phyloP scores from a whole-genome alignment of 2,329 filamentous ascomycete species.

The Pyricularia grisea region DNA sequence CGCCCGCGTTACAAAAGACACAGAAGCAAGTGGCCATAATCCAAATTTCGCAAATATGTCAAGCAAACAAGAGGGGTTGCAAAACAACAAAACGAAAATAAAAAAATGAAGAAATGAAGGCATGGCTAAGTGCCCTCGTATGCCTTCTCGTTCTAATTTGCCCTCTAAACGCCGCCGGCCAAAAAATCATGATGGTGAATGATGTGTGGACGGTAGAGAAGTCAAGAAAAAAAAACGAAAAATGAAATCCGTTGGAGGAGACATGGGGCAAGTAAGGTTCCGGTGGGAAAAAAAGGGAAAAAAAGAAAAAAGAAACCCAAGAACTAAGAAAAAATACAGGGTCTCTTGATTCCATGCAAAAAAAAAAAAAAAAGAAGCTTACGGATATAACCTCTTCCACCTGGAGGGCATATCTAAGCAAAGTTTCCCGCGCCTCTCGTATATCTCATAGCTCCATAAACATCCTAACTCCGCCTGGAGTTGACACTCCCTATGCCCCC shows the following conservation, averaged over 20 bases:
- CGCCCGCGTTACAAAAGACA: neutral
- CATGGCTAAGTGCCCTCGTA: conserved; percentile 4
- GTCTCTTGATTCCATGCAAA: neutral
- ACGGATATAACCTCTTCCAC: neutral
- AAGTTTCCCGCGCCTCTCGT: neutral
- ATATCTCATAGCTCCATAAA: neutral
- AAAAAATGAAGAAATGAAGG: conserved; percentile 4
- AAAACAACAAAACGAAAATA: neutral
- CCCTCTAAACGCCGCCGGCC: conserved; percentile 12
- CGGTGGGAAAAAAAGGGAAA: neutral
- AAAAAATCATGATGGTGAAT: conserved; percentile 5
- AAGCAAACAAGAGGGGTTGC: neutral
- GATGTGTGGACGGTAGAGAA: neutral
- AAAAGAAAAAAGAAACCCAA: conserved; percentile 3
- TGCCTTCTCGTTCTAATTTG: conserved; percentile 11
- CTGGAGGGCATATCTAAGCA: neutral
- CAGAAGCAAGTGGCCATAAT: neutral
- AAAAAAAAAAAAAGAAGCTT: neutral
- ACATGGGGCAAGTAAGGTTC: neutral
- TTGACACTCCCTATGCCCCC: neutral
- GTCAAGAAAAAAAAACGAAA: neutral
- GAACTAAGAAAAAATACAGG: neutral
- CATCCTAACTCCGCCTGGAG: neutral
- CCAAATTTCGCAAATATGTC: neutral
- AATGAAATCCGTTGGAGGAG: neutral